Evolutionary conservation across 1,139 yeast species (phyloP), one percentile per base, ranked within the genome.

Genomic region (Pichia sp.): DNA sequence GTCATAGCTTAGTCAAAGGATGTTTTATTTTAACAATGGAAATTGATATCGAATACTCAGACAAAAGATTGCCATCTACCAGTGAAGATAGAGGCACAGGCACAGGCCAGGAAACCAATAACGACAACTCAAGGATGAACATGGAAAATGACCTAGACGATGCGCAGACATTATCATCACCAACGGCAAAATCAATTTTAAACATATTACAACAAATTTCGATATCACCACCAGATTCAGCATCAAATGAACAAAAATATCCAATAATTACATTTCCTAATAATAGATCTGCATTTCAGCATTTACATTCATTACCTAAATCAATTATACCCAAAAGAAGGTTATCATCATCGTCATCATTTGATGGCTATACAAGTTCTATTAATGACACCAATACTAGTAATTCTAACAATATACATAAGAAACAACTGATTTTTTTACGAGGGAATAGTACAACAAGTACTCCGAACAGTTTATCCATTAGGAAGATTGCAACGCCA

Each of bases 151-250:
- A 40, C 5, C 27, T 7, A 3, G 32, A 39, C 7, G 39, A 24
- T 30, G 7, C 22, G 9, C 37, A 34, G 22, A 5, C 18, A 16
- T 16, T 7, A 35, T 15, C 26, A 20, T 47, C 58, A 12, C 39
- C 52, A 4, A 54, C 59, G 9, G 57, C 64, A 0, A 49, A 47
- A 30, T 62, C 60, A 0, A 59, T 61, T 4, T 29, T 59, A 45
- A 57, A 53, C 34, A 59, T 61, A 25, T 49, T 61, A 15, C 58
- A 60, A 20, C 53, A 59, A 11, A 56, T 60, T 1, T 51, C 60
- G 12, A 53, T 59, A 6, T 56, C 61, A 11, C 54, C 58, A 22
- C 42, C 46, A 1, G 27, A 40, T 8, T 20, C 42, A 9, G 23
- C 43, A 18, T 18, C 36, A 9, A 32, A 32, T 18, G 36, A 16